These are phyloP conservation scores for Aspergillus melleus DNA, from an alignment of 2,329 filamentous ascomycete genomes.

Conservation along the genomic window DNA sequence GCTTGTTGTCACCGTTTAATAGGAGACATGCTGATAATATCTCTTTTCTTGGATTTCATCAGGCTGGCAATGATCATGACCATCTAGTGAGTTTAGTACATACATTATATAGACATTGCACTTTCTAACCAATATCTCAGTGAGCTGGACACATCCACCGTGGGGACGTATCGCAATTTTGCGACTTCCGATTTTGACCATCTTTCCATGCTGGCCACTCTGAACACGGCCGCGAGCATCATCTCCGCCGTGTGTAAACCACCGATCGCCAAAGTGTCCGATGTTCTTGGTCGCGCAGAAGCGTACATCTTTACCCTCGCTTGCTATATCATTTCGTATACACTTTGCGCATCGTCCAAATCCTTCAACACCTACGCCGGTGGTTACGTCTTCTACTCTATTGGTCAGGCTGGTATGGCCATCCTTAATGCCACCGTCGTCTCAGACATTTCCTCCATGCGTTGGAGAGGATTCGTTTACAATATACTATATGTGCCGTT, in stretches of 20 bases:
- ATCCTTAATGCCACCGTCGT: conserved; percentile 46
- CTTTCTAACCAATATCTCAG: conserved; percentile 16
- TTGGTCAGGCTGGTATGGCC: conserved; percentile 42
- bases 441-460: conserved; percentile 43
- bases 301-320: conserved; percentile 37
- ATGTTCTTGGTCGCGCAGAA: conserved; percentile 44
- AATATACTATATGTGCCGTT: conserved; percentile 42
- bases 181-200: conserved; percentile 42
- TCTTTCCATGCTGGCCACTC: conserved; percentile 35
- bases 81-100: conserved; percentile 24
- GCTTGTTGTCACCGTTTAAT: neutral
- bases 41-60: neutral
- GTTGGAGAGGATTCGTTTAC: conserved; percentile 43
- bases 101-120: neutral
- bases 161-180: conserved; percentile 43
- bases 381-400: conserved; percentile 37
- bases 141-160: conserved; percentile 39
- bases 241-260: conserved; percentile 43
- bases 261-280: conserved; percentile 45
- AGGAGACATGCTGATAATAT: conserved; percentile 5
- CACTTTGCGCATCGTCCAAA: conserved; percentile 38
- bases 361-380: conserved; percentile 39
- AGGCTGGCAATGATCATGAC: conserved; percentile 33
- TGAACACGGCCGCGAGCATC: conserved; percentile 40
- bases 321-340: conserved; percentile 40